These are phyloP conservation scores for Ogataea nitratoaversa DNA, from an alignment of 805 yeast species.

Conservation along the genomic window DNA sequence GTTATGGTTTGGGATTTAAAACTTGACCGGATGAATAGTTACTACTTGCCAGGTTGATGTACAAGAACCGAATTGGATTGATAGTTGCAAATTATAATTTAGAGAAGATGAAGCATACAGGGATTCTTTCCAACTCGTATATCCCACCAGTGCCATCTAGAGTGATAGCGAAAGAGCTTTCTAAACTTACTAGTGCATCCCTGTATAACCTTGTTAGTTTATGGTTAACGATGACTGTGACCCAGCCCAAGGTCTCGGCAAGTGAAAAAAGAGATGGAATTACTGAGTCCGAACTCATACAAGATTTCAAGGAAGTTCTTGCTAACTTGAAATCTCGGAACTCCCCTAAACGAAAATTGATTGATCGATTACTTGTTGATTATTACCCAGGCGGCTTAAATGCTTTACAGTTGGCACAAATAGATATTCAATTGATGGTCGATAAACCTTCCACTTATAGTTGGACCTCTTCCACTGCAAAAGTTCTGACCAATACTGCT, in stretches of 20 bases:
- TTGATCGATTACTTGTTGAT: slow-evolving; percentile 44
- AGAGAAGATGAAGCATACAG: slow-evolving; percentile 17
- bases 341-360: slow-evolving; percentile 28
- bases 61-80: no score
- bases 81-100: no score
- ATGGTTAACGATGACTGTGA: slow-evolving; percentile 30
- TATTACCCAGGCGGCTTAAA: slow-evolving; percentile 58
- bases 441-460: slow-evolving; percentile 47
- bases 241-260: slow-evolving; percentile 25
- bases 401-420: slow-evolving; percentile 62
- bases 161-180: slow-evolving; percentile 22
- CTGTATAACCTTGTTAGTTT: slow-evolving; percentile 28
- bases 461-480: slow-evolving; percentile 48
- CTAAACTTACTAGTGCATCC: slow-evolving; percentile 26
- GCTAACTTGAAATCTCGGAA: slow-evolving; percentile 9
- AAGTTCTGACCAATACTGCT: slow-evolving; percentile 23
- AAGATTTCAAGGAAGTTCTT: slow-evolving; percentile 13
- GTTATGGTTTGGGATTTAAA: no score
- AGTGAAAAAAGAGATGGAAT: slow-evolving; percentile 18
- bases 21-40: no score
- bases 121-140: slow-evolving; percentile 32
- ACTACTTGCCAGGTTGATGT: neutral
- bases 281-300: slow-evolving; percentile 14
- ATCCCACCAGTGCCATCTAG: slow-evolving; percentile 27
- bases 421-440: slow-evolving; percentile 62